Evolutionary conservation across 352 stramenopile genomes (phyloP).

Genomic region (Albugo laibachii): DNA sequence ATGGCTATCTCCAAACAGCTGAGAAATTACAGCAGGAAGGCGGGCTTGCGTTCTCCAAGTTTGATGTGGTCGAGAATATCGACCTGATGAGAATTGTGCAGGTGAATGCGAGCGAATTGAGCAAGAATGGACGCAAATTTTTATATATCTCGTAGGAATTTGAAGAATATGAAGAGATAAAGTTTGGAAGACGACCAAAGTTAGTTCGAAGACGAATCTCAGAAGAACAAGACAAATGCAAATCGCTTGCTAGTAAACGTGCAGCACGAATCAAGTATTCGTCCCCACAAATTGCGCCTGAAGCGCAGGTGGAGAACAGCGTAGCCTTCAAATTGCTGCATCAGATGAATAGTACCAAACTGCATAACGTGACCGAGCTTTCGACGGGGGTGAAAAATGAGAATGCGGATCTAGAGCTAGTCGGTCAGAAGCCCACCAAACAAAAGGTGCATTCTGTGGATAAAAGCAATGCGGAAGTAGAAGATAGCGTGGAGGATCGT

Average conservation of each 20-base stretch:
- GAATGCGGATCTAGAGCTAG: not conserved
- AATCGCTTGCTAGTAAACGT: slow-evolving; percentile 16
- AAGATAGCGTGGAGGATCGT: slow-evolving; percentile 23
- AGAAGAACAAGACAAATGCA: slow-evolving; percentile 33
- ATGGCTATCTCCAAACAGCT: slow-evolving; percentile 66
- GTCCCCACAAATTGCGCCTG: slow-evolving; percentile 48
- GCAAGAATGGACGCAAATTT: not conserved
- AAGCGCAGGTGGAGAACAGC: slow-evolving; percentile 68
- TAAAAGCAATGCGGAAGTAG: not conserved
- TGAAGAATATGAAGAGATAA: slow-evolving; percentile 84
- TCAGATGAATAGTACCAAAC: slow-evolving; percentile 9
- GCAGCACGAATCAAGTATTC: slow-evolving; percentile 55
- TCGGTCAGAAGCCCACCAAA: slow-evolving; percentile 37
- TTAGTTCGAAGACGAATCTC: slow-evolving; percentile 45
- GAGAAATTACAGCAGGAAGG: slow-evolving; percentile 77
- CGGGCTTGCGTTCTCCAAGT: slow-evolving; percentile 68
- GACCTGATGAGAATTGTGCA: slow-evolving; percentile 73
- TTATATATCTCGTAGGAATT: slow-evolving; percentile 40
- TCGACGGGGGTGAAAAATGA: slow-evolving; percentile 3
- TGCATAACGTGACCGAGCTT: not conserved
- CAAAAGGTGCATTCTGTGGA: not conserved
- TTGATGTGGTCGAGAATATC: slow-evolving; percentile 85
- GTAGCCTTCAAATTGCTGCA: slow-evolving; percentile 33
- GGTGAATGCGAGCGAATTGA: slow-evolving; percentile 10
- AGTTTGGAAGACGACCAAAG: slow-evolving; percentile 78